These are phyloP conservation scores for Aureobasidium zeae DNA, from an alignment of 2,329 filamentous ascomycete species.

Conservation along the genomic window DNA sequence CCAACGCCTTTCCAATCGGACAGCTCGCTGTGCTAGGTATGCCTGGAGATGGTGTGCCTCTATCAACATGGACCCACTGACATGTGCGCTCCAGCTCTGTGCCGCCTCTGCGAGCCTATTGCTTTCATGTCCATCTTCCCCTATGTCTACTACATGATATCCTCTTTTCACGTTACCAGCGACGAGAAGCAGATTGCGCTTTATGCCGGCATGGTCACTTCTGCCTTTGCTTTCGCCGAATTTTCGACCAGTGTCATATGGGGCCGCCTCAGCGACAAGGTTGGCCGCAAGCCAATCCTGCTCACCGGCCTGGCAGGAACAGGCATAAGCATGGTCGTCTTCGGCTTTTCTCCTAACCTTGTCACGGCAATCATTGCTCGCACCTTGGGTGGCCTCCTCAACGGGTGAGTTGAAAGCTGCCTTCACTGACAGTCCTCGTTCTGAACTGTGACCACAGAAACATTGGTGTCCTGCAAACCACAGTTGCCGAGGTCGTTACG, in stretches of 20 bases:
- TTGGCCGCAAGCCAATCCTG: conserved; percentile 87
- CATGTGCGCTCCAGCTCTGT: conserved; percentile 56
- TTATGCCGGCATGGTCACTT: conserved; percentile 93
- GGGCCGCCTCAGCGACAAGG: conserved; percentile 83
- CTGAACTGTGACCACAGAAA: conserved; percentile 47
- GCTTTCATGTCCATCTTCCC: conserved; percentile 99
- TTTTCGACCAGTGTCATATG: conserved; percentile 88
- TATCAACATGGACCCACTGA: background rate
- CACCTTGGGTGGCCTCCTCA: conserved; percentile 80
- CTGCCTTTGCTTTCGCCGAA: conserved; percentile 90
- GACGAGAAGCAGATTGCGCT: conserved; percentile 74
- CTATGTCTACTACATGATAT: conserved; percentile 96
- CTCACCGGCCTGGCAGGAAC: conserved; percentile 85
- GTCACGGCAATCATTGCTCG: conserved; percentile 77
- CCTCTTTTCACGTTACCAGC: conserved; percentile 77
- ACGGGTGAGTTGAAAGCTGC: conserved; percentile 56
- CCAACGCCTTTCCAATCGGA: conserved; percentile 43
- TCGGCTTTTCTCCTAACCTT: conserved; percentile 80
- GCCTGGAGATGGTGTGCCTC: conserved; percentile 20
- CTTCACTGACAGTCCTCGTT: background rate
- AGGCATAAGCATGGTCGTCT: conserved; percentile 81
- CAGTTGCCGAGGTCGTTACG: conserved; percentile 86
- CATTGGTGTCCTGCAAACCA: conserved; percentile 90
- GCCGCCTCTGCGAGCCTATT: conserved; percentile 95
- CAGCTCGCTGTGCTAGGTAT: conserved; percentile 50